Evolutionary conservation across 2,329 filamentous ascomycete genomes (phyloP).

Genomic region (Lachnellula arida): DNA sequence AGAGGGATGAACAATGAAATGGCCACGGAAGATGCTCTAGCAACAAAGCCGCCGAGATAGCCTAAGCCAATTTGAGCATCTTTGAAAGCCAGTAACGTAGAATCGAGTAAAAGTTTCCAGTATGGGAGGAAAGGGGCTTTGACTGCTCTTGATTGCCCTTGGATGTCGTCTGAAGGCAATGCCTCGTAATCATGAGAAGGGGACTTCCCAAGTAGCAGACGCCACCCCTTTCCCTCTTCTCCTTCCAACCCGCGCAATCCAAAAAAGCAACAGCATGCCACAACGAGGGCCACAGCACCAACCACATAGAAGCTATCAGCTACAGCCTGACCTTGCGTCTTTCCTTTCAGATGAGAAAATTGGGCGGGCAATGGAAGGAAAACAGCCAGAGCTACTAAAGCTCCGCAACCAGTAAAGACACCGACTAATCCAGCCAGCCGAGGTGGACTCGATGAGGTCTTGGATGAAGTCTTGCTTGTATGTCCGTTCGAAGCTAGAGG

Average conservation of each 20-base stretch:
- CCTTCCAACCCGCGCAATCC: slow-evolving; percentile 66
- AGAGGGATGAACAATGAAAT: slow-evolving; percentile 94
- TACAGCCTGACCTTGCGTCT: slow-evolving; percentile 69
- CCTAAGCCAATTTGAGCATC: slow-evolving; percentile 78
- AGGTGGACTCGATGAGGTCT: slow-evolving; percentile 42
- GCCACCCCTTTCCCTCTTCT: slow-evolving; percentile 74
- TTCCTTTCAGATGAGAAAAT: slow-evolving; percentile 67
- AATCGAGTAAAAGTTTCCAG: slow-evolving; percentile 54
- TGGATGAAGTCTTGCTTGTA: slow-evolving; percentile 11
- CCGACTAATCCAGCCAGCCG: slow-evolving; percentile 85
- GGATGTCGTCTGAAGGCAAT: slow-evolving; percentile 1
- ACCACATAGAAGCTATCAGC: slow-evolving; percentile 86
- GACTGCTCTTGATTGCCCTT: background rate
- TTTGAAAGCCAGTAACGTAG: slow-evolving; percentile 65
- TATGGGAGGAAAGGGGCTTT: slow-evolving; percentile 45
- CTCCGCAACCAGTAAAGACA: slow-evolving; percentile 86
- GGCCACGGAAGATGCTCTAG: slow-evolving; percentile 87
- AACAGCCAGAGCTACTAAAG: slow-evolving; percentile 72
- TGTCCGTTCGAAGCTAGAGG: slow-evolving; percentile 1
- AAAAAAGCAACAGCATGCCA: slow-evolving; percentile 72
- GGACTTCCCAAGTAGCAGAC: slow-evolving; percentile 45
- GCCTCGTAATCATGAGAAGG: slow-evolving; percentile 15
- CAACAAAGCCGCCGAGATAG: slow-evolving; percentile 92
- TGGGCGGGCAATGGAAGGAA: slow-evolving; percentile 85
- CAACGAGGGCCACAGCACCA: slow-evolving; percentile 62